Evolutionary conservation across 1,284 basidiomycete genomes (phyloP).

Genomic region (Ustilago curta): DNA sequence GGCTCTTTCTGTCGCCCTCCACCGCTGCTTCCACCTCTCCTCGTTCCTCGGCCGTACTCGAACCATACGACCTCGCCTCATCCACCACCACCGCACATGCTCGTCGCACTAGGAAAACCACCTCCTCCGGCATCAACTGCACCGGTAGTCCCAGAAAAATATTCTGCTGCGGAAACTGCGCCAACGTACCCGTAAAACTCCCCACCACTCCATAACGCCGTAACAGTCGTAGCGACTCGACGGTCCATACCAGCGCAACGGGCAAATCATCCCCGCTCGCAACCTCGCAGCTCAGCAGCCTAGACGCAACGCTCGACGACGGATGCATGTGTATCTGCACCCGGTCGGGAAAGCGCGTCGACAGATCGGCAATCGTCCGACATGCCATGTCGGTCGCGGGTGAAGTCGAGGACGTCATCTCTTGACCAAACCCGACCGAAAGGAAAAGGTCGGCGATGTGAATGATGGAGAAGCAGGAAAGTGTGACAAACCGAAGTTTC

Average conservation of each 20-base stretch:
- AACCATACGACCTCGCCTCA: slow-evolving; percentile 23
- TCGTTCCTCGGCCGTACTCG: neutral
- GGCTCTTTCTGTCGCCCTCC: slow-evolving; percentile 70
- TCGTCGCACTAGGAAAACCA: slow-evolving; percentile 83
- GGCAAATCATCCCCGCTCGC: neutral
- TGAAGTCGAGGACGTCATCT: neutral
- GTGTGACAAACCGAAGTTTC: neutral
- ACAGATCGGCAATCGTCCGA: neutral
- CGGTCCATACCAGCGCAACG: slow-evolving; percentile 46
- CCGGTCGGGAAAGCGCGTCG: neutral
- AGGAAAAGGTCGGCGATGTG: too few relatives aligned
- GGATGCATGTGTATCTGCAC: slow-evolving; percentile 45
- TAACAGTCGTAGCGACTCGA: slow-evolving; percentile 25
- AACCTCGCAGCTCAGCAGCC: neutral
- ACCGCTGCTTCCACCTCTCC: slow-evolving; percentile 57
- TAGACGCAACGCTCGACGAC: slow-evolving; percentile 2
- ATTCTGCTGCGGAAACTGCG: slow-evolving; percentile 95
- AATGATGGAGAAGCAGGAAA: too few relatives aligned
- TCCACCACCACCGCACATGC: slow-evolving; percentile 72
- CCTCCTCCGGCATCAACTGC: slow-evolving; percentile 90
- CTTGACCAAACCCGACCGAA: too few relatives aligned
- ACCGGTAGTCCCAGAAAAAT: slow-evolving; percentile 92
- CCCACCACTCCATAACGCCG: slow-evolving; percentile 83
- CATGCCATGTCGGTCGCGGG: neutral
- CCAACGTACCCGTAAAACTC: slow-evolving; percentile 86